Conservation (phyloP, 2,329 filamentous ascomycete genomes). For the Colletotrichum sidae region DNA sequence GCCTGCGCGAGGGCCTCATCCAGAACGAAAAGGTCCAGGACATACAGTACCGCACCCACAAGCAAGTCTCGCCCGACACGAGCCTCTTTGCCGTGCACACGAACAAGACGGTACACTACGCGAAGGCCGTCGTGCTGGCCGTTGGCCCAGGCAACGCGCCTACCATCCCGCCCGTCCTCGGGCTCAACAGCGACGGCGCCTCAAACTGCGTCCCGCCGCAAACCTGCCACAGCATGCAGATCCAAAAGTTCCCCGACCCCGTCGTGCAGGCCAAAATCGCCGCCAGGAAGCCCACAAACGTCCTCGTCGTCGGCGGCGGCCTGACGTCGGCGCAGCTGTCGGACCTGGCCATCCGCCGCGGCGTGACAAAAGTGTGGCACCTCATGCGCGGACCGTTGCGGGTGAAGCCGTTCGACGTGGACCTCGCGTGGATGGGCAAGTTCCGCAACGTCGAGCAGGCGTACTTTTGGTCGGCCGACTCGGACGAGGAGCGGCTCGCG, state of each 20-base stretch:
- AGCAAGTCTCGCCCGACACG: constrained; percentile 57
- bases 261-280: constrained; percentile 65
- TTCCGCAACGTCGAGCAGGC: constrained; percentile 83
- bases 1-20: constrained; percentile 66
- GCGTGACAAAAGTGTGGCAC: constrained; percentile 76
- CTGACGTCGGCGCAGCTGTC: constrained; percentile 81
- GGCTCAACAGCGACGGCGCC: constrained; percentile 41
- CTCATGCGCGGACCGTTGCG: constrained; percentile 71
- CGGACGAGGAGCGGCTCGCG: constrained; percentile 74
- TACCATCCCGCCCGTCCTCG: constrained; percentile 53
- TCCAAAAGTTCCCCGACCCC: constrained; percentile 67
- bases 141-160: constrained; percentile 76
- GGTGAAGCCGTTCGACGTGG: constrained; percentile 83
- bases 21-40: constrained; percentile 69
- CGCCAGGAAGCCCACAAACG: constrained; percentile 62
- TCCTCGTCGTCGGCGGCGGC: constrained; percentile 80
- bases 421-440: constrained; percentile 84
- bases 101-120: constrained; percentile 63
- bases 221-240: constrained; percentile 73
- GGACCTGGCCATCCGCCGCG: constrained; percentile 72
- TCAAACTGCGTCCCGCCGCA: constrained; percentile 47
- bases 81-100: constrained; percentile 75
- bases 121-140: constrained; percentile 75
- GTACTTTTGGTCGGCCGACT: constrained; percentile 81
- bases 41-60: constrained; percentile 67